phyloP scores from a whole-genome alignment of 768 basidiomycete genomes.

The Podaxis rugospora region DNA sequence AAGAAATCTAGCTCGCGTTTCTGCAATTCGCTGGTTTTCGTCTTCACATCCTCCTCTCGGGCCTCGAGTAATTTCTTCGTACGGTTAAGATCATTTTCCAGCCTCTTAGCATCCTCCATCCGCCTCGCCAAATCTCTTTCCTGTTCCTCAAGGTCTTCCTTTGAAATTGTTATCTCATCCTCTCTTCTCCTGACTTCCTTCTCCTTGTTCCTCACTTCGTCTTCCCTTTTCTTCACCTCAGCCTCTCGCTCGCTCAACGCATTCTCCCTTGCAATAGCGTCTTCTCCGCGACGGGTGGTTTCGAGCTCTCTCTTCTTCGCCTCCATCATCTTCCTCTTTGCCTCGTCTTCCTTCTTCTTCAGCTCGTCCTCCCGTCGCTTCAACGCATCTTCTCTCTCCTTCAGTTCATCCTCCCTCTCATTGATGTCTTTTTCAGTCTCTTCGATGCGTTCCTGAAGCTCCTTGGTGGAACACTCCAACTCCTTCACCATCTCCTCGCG shows the following conservation, averaged over 20 bases:
- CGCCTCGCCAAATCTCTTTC: constrained; percentile 12
- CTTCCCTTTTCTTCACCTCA: constrained; percentile 11
- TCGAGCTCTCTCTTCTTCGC: constrained; percentile 8
- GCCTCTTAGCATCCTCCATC: constrained; percentile 10
- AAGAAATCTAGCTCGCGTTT: constrained; percentile 14
- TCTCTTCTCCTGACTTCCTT: constrained; percentile 9
- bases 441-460: not conserved
- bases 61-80: constrained; percentile 17
- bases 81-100: constrained; percentile 14
- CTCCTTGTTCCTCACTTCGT: constrained; percentile 14
- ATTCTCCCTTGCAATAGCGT: not conserved
- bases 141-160: constrained; percentile 10
- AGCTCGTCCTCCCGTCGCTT: constrained; percentile 8
- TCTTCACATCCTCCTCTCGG: constrained; percentile 10
- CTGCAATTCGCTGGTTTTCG: constrained; percentile 14
- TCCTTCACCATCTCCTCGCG: constrained; percentile 3
- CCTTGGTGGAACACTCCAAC: constrained; percentile 4
- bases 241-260: constrained; percentile 6
- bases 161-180: constrained; percentile 11
- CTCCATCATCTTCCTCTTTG: constrained; percentile 8
- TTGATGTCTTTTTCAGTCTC: not conserved
- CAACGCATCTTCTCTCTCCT: not conserved
- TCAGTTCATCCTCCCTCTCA: constrained; percentile 3
- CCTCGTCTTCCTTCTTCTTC: constrained; percentile 7
- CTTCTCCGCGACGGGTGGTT: constrained; percentile 9